Evolutionary conservation across 1,284 basidiomycete genomes (phyloP).

Genomic region (Testicularia cyperi): DNA sequence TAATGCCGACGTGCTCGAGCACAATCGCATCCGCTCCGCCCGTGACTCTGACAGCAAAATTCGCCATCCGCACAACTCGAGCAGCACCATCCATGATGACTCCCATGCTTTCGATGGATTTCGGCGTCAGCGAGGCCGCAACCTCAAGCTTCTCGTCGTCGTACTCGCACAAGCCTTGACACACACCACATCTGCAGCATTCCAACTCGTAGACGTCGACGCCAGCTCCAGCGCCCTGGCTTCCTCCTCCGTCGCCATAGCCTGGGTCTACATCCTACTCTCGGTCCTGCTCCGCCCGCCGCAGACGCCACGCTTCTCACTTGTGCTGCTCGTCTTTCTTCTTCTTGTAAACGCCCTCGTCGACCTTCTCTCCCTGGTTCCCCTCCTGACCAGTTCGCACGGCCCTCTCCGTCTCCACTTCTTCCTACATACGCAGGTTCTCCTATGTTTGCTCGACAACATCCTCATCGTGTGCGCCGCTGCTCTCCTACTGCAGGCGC

Average conservation of each 20-base stretch:
- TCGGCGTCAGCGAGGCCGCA: not conserved
- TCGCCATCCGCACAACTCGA: no score
- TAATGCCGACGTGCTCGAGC: no score
- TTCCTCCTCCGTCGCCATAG: not conserved
- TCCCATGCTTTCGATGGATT: not conserved
- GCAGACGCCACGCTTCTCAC: conserved; percentile 12
- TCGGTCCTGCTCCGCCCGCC: conserved; percentile 14
- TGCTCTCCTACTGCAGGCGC: conserved; percentile 27
- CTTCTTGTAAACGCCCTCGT: conserved; percentile 5
- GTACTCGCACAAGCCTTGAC: not conserved
- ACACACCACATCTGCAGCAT: no score
- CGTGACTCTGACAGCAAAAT: no score
- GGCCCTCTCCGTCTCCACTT: not conserved
- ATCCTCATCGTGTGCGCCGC: conserved; percentile 11
- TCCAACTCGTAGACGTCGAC: no score
- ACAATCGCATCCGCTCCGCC: no score
- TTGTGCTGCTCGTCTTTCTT: conserved; percentile 7
- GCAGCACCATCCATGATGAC: not conserved
- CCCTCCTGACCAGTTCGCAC: not conserved
- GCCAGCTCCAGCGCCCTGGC: no score
- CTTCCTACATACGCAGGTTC: not conserved
- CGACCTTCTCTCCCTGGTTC: conserved; percentile 12
- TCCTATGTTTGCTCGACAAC: conserved; percentile 9
- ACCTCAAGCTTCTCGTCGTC: not conserved
- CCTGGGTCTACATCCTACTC: conserved; percentile 14